Percentiles rank a stretch among this genome's conserved stretches.
These are phyloP conservation scores for Dothidotthia symphoricarpi DNA, from an alignment of 2,329 filamentous ascomycete genomes.

Conservation along the genomic window DNA sequence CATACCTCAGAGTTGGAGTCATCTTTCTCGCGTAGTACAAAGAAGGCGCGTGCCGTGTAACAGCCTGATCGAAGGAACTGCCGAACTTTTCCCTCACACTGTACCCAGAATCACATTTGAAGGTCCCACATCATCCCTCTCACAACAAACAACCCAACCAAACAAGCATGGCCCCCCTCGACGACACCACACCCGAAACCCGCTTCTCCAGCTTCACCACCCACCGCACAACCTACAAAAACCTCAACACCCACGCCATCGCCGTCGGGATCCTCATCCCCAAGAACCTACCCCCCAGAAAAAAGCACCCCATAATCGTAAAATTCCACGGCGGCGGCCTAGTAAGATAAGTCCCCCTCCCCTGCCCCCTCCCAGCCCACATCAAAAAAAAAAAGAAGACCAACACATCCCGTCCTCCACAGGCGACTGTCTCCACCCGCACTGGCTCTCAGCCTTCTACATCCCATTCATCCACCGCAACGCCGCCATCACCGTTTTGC, in stretches of 20 bases:
- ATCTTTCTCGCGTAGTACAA: no score
- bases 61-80: no score
- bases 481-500: conserved; percentile 48
- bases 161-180: conserved; percentile 12
- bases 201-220: conserved; percentile 43
- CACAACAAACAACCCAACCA: neutral
- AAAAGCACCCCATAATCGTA: conserved; percentile 44
- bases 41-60: no score
- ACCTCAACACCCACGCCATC: conserved; percentile 40
- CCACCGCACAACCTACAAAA: conserved; percentile 45
- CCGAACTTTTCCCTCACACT: no score
- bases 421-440: conserved; percentile 28
- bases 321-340: conserved; percentile 49
- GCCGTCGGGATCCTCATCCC: conserved; percentile 43
- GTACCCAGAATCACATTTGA: neutral
- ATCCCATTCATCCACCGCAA: conserved; percentile 43
- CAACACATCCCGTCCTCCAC: conserved; percentile 1
- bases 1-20: no score
- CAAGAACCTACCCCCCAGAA: conserved; percentile 31
- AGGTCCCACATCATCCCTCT: neutral
- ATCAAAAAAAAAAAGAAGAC: no score
- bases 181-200: conserved; percentile 21
- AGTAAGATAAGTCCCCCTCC: conserved; percentile 23
- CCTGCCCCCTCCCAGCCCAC: no score
- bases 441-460: conserved; percentile 35